A percentile compares a stretch with the other conserved stretches of the same genome.
Conservation (phyloP, 495 filamentous ascomycete genomes). For the Cetradonia linearis region DNA sequence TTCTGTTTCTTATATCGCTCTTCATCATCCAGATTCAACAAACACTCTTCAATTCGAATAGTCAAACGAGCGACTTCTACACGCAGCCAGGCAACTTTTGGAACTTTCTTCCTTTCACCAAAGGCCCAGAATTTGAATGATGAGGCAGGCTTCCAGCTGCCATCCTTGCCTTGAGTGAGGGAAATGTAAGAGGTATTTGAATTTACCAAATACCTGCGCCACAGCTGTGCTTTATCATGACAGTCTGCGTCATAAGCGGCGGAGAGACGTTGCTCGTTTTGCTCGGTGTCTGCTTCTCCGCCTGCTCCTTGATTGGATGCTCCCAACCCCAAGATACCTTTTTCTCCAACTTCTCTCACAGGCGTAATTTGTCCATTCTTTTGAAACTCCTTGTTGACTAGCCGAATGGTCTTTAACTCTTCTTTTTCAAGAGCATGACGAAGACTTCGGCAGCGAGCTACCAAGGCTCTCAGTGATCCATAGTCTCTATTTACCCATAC, state of each 20-base stretch:
- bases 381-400: slow-evolving; percentile 19
- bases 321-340: slow-evolving; percentile 12
- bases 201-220: slow-evolving; percentile 21
- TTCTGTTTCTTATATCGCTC: slow-evolving; percentile 64
- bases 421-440: slow-evolving; percentile 24
- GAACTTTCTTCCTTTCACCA: slow-evolving; percentile 58
- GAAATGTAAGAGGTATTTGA: slow-evolving; percentile 17
- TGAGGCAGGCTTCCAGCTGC: slow-evolving; percentile 22
- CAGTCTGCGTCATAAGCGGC: slow-evolving; percentile 20
- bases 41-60: slow-evolving; percentile 81
- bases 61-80: slow-evolving; percentile 81
- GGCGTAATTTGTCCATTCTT: slow-evolving; percentile 11
- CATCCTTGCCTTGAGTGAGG: slow-evolving; percentile 14
- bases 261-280: slow-evolving; percentile 14
- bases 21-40: slow-evolving; percentile 72
- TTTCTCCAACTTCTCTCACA: slow-evolving; percentile 5
- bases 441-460: slow-evolving; percentile 22
- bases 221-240: slow-evolving; percentile 15
- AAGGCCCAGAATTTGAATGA: slow-evolving; percentile 18
- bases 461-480: slow-evolving; percentile 19
- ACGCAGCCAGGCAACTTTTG: slow-evolving; percentile 87
- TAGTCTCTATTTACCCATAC: slow-evolving; percentile 26
- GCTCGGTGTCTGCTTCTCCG: slow-evolving; percentile 6
- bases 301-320: slow-evolving; percentile 6
- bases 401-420: slow-evolving; percentile 20